Base-by-base conservation (phyloP, 1,284 basidiomycete species). In the Marasmius sp. region DNA sequence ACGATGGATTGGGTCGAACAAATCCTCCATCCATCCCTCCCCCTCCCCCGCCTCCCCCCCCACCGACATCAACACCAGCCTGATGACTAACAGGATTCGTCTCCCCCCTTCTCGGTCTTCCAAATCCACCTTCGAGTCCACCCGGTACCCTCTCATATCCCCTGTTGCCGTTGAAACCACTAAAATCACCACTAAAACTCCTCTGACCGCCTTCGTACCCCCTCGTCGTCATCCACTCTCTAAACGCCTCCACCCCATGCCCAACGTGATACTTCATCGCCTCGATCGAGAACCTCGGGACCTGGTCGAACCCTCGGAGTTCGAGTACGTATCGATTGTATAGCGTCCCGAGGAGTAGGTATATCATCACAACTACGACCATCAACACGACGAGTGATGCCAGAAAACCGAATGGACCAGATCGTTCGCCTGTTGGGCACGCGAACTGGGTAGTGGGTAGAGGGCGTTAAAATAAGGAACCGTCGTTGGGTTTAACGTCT, bases 311-410 rank as follows among this genome's bases (percentile, higher is more conserved):
- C 1, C 89, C 88, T 20, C 80, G 79, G 41, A 84, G 79, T 57
- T 81, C 78, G 14, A 90, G 85, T 45, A 89, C 85, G 70, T 81
- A 88, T 64, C 85, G 85, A 66, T 88, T 89, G 77, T 92, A 92
- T 18, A 88, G 69, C 5, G 84, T 85, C 41, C 87, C 86, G 43
- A 83, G 74, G 61, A 87, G 76, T 34, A 88, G 75, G 72, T 89
- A 89, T 18, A 80, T 68, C 71, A 85, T 74, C 49, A 86, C 71
- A 18, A 89, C 66, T 34, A 84, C 73, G 39, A 87, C 76, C n/a
- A 79, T 61, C 87, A 83, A 75, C 59, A 85, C 78, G 16, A 78
- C 75, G 20, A 89, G 63, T 43, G 84, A 77, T 33, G 81, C 76
- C 45, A 89, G 71, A 61, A 88, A 74, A 16, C 83, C 81, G 71